These are phyloP conservation scores for Narthecium ossifragum DNA, from an alignment of 106 monocot species.

Conservation along the genomic window DNA sequence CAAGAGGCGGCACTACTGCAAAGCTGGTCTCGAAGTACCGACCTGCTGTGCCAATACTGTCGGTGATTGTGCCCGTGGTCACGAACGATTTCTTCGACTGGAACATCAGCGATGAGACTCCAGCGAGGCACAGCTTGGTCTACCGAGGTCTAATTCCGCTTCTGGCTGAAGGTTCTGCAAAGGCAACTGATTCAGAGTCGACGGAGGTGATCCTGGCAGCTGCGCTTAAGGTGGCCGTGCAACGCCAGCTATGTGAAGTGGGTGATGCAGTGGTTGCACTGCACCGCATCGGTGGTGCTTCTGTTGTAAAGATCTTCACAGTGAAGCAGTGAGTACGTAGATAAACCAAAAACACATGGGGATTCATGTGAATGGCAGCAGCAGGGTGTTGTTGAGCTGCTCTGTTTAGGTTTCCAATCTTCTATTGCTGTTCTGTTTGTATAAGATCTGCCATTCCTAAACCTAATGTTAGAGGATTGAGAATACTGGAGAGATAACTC, in stretches of 20 bases:
- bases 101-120: slow-evolving; percentile 49
- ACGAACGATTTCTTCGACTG: slow-evolving; percentile 58
- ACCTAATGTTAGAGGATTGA: too few relatives aligned
- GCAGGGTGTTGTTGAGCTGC: too few relatives aligned
- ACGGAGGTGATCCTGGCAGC: slow-evolving; percentile 64
- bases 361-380: too few relatives aligned
- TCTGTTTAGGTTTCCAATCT: neutral
- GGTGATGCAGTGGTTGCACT: slow-evolving; percentile 56
- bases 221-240: slow-evolving; percentile 42
- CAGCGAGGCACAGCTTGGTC: slow-evolving; percentile 56
- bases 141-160: slow-evolving; percentile 64
- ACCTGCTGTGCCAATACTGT: slow-evolving; percentile 62
- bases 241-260: slow-evolving; percentile 41
- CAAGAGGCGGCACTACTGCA: slow-evolving; percentile 76
- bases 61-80: slow-evolving; percentile 58
- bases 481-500: too few relatives aligned
- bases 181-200: slow-evolving; percentile 68
- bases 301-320: slow-evolving; percentile 64
- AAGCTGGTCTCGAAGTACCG: slow-evolving; percentile 70
- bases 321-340: slow-evolving; percentile 34
- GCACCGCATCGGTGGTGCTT: slow-evolving; percentile 63
- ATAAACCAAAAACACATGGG: neutral
- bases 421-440: neutral
- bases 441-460: neutral
- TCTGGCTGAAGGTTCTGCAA: slow-evolving; percentile 69